Conservation (phyloP, 306 rosid species). For the Cicer bijugum region DNA sequence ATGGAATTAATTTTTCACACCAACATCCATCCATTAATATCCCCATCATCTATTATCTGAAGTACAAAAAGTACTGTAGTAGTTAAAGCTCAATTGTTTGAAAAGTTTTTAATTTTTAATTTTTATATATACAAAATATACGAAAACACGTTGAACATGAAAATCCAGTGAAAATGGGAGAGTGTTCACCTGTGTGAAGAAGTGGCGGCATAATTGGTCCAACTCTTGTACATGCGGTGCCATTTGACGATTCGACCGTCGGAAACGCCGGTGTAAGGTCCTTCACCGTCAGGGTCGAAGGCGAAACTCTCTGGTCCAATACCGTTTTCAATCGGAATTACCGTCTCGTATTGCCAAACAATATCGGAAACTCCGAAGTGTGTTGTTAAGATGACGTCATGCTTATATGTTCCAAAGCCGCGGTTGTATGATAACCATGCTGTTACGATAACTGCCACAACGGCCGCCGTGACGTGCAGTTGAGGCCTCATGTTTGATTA, state of each 20-base stretch:
- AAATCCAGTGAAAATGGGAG: neutral
- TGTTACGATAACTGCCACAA: neutral
- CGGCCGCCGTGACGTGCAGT: conserved; percentile 11
- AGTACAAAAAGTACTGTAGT: too few relatives aligned
- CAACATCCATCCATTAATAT: neutral
- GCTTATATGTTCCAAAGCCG: neutral
- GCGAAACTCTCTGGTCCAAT: conserved; percentile 77
- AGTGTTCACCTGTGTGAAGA: conserved; percentile 56
- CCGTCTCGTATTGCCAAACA: conserved; percentile 31
- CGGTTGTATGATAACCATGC: conserved; percentile 39
- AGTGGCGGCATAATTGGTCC: conserved; percentile 64
- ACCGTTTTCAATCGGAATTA: conserved; percentile 45
- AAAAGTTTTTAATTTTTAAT: too few relatives aligned
- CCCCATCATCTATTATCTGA: neutral
- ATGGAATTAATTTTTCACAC: too few relatives aligned
- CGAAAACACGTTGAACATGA: neutral
- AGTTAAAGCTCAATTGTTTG: too few relatives aligned
- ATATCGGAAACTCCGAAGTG: neutral
- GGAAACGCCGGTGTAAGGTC: conserved; percentile 78
- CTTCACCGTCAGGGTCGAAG: conserved; percentile 62
- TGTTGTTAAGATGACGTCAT: neutral
- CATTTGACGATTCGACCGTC: conserved; percentile 78
- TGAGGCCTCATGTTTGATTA: conserved; percentile 16
- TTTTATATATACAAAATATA: too few relatives aligned
- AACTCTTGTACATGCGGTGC: conserved; percentile 46